Percentiles rank a stretch among this genome's conserved stretches.
phyloP scores from a whole-genome alignment of 495 filamentous ascomycete genomes.

The Daldinia childiae region DNA sequence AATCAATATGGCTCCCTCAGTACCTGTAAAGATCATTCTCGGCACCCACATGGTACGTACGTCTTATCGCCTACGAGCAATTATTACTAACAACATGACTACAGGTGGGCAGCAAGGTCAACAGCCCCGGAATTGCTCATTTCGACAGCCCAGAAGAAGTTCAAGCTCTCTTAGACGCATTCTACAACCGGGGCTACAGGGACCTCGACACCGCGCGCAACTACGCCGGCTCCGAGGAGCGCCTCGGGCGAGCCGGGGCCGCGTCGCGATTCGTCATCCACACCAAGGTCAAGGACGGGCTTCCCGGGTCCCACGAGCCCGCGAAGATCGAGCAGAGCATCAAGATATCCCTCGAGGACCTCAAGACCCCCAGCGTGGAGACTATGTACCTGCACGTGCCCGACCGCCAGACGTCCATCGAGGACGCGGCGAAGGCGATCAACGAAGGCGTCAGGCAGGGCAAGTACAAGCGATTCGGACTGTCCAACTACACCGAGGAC shows the following conservation, averaged over 20 bases:
- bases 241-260: neutral
- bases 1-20: neutral
- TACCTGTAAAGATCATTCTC: neutral
- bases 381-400: constrained; percentile 56
- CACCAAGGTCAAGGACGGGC: neutral
- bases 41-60: neutral
- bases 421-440: constrained; percentile 54
- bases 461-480: constrained; percentile 54
- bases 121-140: neutral
- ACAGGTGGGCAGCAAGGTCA: neutral
- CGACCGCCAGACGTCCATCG: constrained; percentile 54
- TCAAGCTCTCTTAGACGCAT: neutral
- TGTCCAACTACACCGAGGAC: constrained; percentile 57
- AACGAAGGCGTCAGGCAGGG: constrained; percentile 51
- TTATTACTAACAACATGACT: neutral
- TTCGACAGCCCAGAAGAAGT: neutral
- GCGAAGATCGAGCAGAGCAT: neutral
- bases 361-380: neutral
- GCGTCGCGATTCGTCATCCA: neutral
- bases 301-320: neutral
- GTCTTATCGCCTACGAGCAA: neutral
- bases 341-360: neutral
- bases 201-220: neutral
- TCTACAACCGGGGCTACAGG: neutral
- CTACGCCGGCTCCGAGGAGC: neutral